phyloP scores from a whole-genome alignment of 2,329 filamentous ascomycete genomes.

The Colletotrichum sp. region DNA sequence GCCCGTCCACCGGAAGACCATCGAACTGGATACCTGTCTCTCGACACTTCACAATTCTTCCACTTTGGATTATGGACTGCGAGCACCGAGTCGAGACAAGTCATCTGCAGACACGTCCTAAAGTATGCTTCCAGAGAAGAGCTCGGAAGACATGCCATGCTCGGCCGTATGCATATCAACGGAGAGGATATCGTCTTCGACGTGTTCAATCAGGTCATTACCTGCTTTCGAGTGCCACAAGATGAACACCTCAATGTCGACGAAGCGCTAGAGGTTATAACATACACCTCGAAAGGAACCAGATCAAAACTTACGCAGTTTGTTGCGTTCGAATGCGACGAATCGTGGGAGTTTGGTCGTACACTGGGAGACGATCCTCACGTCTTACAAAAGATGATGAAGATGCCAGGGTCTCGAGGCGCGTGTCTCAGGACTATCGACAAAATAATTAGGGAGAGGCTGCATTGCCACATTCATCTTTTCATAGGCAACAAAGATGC shows the following conservation, averaged over 20 bases:
- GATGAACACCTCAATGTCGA: not conserved
- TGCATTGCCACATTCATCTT: accelerated
- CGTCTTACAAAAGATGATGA: accelerated
- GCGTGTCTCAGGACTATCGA: accelerated
- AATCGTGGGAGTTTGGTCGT: not conserved
- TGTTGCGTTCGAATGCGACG: not conserved
- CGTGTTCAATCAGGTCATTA: not conserved
- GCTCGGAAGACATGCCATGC: not conserved
- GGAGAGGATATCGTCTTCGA: not conserved
- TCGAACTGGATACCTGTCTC: accelerated
- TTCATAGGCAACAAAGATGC: not conserved
- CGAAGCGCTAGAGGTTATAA: accelerated
- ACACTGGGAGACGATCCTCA: not conserved
- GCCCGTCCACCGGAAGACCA: not conserved
- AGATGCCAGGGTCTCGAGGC: not conserved
- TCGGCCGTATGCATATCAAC: not conserved
- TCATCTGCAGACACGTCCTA: not conserved
- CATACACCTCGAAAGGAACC: not conserved
- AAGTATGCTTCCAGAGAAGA: not conserved
- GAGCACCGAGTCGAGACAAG: not conserved
- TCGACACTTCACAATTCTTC: accelerated
- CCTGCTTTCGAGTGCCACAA: not conserved
- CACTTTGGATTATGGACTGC: not conserved
- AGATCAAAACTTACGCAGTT: not conserved
- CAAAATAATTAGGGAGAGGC: not conserved